These are phyloP conservation scores for Brassica juncea DNA, from an alignment of 345 rosid species.

Conservation along the genomic window DNA sequence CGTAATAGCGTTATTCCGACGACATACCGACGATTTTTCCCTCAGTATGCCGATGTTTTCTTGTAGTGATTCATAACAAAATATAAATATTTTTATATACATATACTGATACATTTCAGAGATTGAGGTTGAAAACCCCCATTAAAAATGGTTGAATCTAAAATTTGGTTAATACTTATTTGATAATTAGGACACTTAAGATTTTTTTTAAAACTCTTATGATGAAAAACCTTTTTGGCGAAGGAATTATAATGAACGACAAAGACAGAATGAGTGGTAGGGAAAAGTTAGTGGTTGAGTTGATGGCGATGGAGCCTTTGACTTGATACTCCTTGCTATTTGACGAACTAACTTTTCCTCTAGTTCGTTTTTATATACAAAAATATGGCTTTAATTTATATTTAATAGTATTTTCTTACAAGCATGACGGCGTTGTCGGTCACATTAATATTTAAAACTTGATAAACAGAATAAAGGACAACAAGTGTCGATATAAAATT, in stretches of 20 bases:
- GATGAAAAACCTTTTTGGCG: background rate
- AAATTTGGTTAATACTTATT: constrained; percentile 1
- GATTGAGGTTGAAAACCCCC: background rate
- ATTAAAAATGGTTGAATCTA: background rate
- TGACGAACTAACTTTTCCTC: constrained; percentile 15
- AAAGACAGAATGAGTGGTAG: constrained; percentile 43
- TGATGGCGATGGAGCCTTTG: constrained; percentile 41
- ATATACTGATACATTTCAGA: background rate
- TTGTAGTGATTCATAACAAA: too few species aligned
- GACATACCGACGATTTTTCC: too few species aligned
- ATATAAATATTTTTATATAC: background rate
- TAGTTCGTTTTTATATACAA: background rate
- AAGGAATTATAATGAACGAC: constrained; percentile 18
- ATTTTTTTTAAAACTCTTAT: background rate
- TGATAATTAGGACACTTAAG: background rate
- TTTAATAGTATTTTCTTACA: background rate
- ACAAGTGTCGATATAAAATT: constrained; percentile 15
- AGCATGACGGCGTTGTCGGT: constrained; percentile 38
- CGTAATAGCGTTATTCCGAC: too few species aligned
- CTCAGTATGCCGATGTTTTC: too few species aligned
- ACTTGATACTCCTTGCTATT: constrained; percentile 35
- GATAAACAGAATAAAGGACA: background rate
- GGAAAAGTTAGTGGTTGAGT: constrained; percentile 34
- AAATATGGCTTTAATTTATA: background rate
- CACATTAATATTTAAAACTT: constrained; percentile 10